phyloP scores from a whole-genome alignment of 345 rosid species.

The Bretschneidera sinensis region DNA sequence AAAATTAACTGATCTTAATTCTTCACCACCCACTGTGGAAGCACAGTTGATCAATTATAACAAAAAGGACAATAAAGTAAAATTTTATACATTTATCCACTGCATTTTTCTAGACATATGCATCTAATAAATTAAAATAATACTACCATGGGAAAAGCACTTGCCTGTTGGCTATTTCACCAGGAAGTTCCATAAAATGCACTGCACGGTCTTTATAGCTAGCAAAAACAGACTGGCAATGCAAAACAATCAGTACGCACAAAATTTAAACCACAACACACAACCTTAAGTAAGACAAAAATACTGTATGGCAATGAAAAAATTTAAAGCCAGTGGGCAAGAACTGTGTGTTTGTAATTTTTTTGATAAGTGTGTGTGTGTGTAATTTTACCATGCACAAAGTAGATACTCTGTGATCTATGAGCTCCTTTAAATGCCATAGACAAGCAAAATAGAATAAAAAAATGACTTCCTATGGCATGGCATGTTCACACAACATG shows the following conservation, averaged over 20 bases:
- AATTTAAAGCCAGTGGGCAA: background rate
- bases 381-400: too few relatives aligned
- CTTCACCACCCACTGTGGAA: background rate
- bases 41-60: background rate
- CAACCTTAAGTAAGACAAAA: background rate
- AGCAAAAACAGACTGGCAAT: constrained; percentile 74
- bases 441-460: background rate
- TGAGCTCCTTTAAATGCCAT: too few relatives aligned
- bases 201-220: constrained; percentile 89
- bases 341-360: too few relatives aligned
- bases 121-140: too few relatives aligned
- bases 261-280: too few relatives aligned
- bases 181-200: constrained; percentile 99
- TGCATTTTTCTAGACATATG: background rate
- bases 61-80: background rate
- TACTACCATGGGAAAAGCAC: constrained; percentile 15
- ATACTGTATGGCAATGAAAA: background rate
- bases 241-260: background rate
- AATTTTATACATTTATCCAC: background rate
- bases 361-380: too few relatives aligned
- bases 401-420: too few relatives aligned
- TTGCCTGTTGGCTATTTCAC: constrained; percentile 96
- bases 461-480: too few relatives aligned
- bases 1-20: too few relatives aligned
- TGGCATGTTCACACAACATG: background rate